Conservation (phyloP, 1,284 basidiomycete genomes). For the Erythrobasidium hasegawianum region DNA sequence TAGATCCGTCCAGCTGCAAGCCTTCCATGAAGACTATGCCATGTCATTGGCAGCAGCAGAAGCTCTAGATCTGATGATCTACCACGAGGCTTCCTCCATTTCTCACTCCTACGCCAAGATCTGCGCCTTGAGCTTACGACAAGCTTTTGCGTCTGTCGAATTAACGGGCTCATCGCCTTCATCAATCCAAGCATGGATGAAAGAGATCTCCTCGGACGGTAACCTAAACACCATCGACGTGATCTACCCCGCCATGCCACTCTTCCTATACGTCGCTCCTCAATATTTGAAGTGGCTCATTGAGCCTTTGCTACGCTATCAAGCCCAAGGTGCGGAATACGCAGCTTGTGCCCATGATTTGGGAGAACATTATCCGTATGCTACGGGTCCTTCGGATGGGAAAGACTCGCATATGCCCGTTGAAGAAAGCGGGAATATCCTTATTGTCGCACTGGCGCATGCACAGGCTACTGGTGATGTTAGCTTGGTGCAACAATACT, state of each 20-base stretch:
- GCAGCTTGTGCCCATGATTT: conserved; percentile 37
- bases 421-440: conserved; percentile 45
- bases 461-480: conserved; percentile 20
- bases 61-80: background rate
- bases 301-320: conserved; percentile 1
- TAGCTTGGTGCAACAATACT: conserved; percentile 24
- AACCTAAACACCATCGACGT: conserved; percentile 69
- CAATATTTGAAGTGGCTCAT: conserved; percentile 8
- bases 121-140: conserved; percentile 5
- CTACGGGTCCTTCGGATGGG: conserved; percentile 38
- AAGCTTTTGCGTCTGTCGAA: conserved; percentile 5
- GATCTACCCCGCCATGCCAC: conserved; percentile 1
- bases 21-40: background rate
- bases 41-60: background rate
- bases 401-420: conserved; percentile 34
- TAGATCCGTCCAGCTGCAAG: background rate
- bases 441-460: conserved; percentile 33
- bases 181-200: background rate
- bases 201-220: conserved; percentile 59
- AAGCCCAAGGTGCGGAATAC: background rate
- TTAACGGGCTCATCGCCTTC: background rate
- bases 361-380: conserved; percentile 42
- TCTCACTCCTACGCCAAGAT: conserved; percentile 3
- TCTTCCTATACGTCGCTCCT: conserved; percentile 8
- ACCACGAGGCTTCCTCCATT: background rate